These are phyloP conservation scores for Schizophyllum commune DNA, from an alignment of 1,284 basidiomycete genomes.

Conservation along the genomic window DNA sequence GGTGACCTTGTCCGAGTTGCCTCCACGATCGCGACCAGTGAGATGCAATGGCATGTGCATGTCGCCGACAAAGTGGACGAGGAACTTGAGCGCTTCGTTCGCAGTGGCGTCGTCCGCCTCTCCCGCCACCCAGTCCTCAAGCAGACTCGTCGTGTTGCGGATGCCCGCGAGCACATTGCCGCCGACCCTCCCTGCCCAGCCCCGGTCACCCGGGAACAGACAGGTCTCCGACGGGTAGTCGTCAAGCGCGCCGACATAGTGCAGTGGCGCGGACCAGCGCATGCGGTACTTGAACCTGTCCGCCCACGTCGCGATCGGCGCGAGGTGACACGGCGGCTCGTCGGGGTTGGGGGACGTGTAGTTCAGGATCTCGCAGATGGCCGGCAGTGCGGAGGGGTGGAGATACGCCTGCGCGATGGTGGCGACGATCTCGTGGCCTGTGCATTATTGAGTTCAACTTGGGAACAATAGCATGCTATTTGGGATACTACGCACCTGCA, in stretches of 20 bases:
- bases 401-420: conserved; percentile 91
- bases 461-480: neutral
- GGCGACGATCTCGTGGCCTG: conserved; percentile 86
- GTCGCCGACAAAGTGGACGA: conserved; percentile 88
- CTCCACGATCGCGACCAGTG: conserved; percentile 77
- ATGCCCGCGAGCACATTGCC: conserved; percentile 73
- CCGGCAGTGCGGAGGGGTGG: conserved; percentile 62
- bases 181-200: conserved; percentile 65
- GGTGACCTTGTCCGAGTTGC: conserved; percentile 67
- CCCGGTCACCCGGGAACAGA: conserved; percentile 66
- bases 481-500: conserved; percentile 4
- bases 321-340: conserved; percentile 59
- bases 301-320: conserved; percentile 83
- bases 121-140: conserved; percentile 37
- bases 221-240: conserved; percentile 77
- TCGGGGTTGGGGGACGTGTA: conserved; percentile 29
- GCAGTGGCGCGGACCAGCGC: conserved; percentile 62
- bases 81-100: conserved; percentile 77
- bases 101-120: conserved; percentile 22
- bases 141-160: conserved; percentile 60
- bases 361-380: conserved; percentile 67
- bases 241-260: conserved; percentile 67
- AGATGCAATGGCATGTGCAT: conserved; percentile 90
- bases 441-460: neutral
- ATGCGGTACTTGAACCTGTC: conserved; percentile 60